Base-by-base conservation (phyloP, 805 yeast genomes). In the Hyphopichia homilentoma region DNA sequence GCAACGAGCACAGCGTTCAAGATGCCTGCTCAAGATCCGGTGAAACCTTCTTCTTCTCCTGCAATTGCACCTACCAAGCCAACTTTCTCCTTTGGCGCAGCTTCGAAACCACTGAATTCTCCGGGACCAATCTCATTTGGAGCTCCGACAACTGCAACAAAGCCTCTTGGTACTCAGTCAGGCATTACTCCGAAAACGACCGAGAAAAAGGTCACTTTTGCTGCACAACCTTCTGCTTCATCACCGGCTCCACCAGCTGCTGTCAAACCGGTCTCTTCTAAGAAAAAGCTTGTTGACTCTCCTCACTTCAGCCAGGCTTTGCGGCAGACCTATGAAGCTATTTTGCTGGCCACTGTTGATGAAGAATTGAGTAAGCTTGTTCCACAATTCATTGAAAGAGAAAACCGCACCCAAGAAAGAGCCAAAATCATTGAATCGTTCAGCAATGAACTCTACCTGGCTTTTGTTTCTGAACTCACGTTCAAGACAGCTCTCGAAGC, bases 391-490 rank as follows among this genome's bases (percentile, higher is more conserved):
- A 40, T 61, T 5, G 39, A 45, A 3, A 32, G 32, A 5, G 49
- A 50, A 17, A 50, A 58, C 20, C 32, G 45, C 8, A 31, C 35
- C 31, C 41, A 39, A 27, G 60, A 51, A 37, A 39, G 54, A 16
- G 35, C 21, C 12, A 19, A 37, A 6, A 32, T 65, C 1, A 50
- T 77, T 2, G 50, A 64, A 0, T 36, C 54, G 0, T 55, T 81
- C n/a, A 48, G 79, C 1, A 45, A 53, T 1, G 84, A 78, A 25
- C 50, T 84, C 1, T 81, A 62, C 40, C 47, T 54, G 12, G 84
- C 89, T 0, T 80, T 84, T 44, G 47, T 84, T 25, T 67, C 73
- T 27, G 89, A 83, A 41, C 62, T 72, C 23, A 48, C 75, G 0
- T 76, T 67, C 44, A 52, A 70, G 23, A 51, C 59, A 3, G 54